These are phyloP conservation scores for Xylaria sp. DNA, from an alignment of 2,329 filamentous ascomycete species.

Conservation along the genomic window DNA sequence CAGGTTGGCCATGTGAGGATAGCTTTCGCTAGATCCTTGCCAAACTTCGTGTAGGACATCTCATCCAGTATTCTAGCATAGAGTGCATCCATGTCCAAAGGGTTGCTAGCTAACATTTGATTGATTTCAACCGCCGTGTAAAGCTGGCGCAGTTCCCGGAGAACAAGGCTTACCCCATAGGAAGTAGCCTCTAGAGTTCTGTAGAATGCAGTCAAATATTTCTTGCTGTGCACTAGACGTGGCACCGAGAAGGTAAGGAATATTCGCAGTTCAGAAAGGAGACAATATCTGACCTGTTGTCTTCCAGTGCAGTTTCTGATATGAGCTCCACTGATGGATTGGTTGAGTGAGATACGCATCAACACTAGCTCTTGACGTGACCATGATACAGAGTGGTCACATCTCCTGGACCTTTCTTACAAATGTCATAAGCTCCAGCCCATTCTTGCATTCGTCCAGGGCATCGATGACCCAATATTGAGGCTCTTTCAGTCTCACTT, in stretches of 20 bases:
- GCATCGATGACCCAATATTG: conserved; percentile 52
- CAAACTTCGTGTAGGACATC: conserved; percentile 42
- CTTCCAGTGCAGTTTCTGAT: conserved; percentile 41
- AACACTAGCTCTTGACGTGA: conserved; percentile 44
- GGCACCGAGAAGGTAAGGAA: conserved; percentile 40
- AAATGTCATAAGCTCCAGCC: conserved; percentile 42
- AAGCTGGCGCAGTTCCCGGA: conserved; percentile 44
- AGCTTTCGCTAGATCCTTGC: conserved; percentile 43
- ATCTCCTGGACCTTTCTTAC: conserved; percentile 41
- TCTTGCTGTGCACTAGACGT: conserved; percentile 27
- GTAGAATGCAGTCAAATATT: conserved; percentile 41
- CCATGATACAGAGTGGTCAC: conserved; percentile 45
- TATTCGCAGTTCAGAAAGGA: conserved; percentile 42
- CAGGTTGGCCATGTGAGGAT: conserved; percentile 47
- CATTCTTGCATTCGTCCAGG: conserved; percentile 47
- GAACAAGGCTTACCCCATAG: conserved; percentile 48
- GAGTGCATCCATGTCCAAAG: conserved; percentile 46
- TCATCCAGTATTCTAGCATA: conserved; percentile 46
- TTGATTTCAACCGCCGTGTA: conserved; percentile 43
- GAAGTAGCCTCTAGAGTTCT: conserved; percentile 47
- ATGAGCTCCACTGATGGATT: conserved; percentile 33
- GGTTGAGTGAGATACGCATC: conserved; percentile 30
- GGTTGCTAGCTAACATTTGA: conserved; percentile 43
- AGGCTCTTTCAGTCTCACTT: conserved; percentile 34
- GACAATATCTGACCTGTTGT: conserved; percentile 43